Conservation (phyloP, 345 rosid species). For the Populus simonii region DNA sequence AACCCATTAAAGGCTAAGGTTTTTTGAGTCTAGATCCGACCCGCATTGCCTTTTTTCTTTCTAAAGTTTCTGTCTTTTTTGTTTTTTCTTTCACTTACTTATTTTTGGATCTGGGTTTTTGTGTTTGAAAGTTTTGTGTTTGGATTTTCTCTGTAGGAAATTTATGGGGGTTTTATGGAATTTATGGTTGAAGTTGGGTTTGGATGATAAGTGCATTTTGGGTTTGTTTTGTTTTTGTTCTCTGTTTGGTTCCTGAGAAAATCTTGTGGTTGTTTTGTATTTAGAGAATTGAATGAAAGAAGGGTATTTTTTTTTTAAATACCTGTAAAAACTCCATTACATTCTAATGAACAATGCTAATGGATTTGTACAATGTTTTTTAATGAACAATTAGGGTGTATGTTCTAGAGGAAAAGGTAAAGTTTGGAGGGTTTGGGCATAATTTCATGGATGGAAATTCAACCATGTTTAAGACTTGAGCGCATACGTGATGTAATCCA, state of each 20-base stretch:
- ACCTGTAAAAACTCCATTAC: too few species aligned
- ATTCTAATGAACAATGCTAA: too few species aligned
- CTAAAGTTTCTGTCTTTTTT: neutral
- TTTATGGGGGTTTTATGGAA: neutral
- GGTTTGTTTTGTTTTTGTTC: neutral
- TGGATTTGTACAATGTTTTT: too few species aligned
- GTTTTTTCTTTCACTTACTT: neutral
- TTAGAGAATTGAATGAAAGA: neutral
- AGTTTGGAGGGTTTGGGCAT: too few species aligned
- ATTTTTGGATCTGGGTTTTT: neutral
- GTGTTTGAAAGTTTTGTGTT: too few species aligned
- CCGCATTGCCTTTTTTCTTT: slow-evolving; percentile 10
- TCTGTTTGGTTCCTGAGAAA: slow-evolving; percentile 16
- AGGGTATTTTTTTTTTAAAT: too few species aligned
- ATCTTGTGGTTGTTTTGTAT: neutral
- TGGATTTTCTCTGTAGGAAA: neutral
- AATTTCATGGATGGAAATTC: too few species aligned
- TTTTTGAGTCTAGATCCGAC: slow-evolving; percentile 19
- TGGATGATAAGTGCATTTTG: slow-evolving; percentile 6
- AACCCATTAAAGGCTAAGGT: neutral
- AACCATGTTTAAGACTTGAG: too few species aligned
- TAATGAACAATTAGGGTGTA: too few species aligned
- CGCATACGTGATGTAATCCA: too few species aligned
- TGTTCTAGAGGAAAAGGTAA: too few species aligned
- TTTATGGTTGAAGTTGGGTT: too few species aligned